A percentile compares a stretch with the other conserved stretches of the same genome.
Conservation (phyloP, 1,284 basidiomycete genomes). For the Cryptococcus sp. region DNA sequence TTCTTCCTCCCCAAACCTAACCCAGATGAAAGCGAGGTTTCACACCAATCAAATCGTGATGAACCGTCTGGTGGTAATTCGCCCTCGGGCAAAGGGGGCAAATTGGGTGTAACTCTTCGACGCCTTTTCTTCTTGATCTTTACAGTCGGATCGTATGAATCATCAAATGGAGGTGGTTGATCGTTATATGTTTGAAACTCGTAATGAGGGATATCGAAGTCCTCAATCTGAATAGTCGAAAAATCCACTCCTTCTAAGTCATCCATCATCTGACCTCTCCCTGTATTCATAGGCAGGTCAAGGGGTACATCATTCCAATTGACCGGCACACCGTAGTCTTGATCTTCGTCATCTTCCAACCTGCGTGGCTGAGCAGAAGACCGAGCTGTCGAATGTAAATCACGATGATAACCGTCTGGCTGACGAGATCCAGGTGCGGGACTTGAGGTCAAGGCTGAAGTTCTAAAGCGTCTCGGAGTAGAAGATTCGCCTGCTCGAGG, state of each 20-base stretch:
- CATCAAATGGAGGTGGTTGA: not conserved
- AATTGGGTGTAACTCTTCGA: not conserved
- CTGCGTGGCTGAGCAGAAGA: not conserved
- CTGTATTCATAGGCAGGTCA: too few relatives aligned
- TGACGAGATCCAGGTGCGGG: too few relatives aligned
- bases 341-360: too few relatives aligned
- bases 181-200: not conserved
- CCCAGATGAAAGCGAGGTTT: not conserved
- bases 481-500: too few relatives aligned
- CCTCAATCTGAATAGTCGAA: not conserved
- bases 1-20: not conserved
- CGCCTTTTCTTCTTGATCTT: not conserved
- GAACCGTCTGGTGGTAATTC: constrained; percentile 20
- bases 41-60: constrained; percentile 39
- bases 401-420: too few relatives aligned
- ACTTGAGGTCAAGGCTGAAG: too few relatives aligned
- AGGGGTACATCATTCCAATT: too few relatives aligned
- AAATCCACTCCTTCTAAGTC: not conserved
- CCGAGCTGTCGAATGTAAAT: not conserved
- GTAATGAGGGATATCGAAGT: not conserved
- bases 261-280: too few relatives aligned
- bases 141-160: not conserved
- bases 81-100: constrained; percentile 19
- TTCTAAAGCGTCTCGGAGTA: too few relatives aligned
- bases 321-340: too few relatives aligned